Evolutionary conservation across 768 basidiomycete genomes (phyloP).

Genomic region (Cystofilobasidium bisporidii): DNA sequence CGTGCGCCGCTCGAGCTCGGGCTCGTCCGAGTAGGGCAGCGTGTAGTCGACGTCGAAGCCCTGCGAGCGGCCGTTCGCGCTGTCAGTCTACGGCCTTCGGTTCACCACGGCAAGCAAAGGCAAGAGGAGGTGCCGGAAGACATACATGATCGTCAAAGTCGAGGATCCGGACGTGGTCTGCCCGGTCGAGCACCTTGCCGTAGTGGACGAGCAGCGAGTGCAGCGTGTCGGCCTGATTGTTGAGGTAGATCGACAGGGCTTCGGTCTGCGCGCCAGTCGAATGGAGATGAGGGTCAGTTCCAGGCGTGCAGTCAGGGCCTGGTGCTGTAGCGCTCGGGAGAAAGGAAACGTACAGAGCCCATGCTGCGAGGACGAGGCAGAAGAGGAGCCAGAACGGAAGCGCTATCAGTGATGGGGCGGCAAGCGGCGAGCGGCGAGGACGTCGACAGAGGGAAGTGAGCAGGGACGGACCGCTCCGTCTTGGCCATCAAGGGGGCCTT

Average conservation of each 20-base stretch:
- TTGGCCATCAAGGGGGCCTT: too few species aligned
- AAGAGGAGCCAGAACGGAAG: too few species aligned
- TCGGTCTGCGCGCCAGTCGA: not conserved
- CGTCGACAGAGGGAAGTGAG: too few species aligned
- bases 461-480: too few species aligned
- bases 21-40: not conserved
- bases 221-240: conserved; percentile 8
- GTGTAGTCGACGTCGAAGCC: not conserved
- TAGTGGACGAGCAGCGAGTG: not conserved
- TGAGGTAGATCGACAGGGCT: not conserved
- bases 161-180: not conserved
- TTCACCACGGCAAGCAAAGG: too few species aligned
- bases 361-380: too few species aligned
- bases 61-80: not conserved
- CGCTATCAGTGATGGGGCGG: too few species aligned
- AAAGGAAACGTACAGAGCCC: too few species aligned
- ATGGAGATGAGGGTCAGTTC: not conserved
- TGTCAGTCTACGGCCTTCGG: too few species aligned
- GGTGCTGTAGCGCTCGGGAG: too few species aligned
- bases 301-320: too few species aligned
- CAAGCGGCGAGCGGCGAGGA: too few species aligned
- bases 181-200: not conserved
- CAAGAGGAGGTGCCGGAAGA: not conserved
- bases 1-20: not conserved
- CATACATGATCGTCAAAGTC: conserved; percentile 11